Conservation (phyloP, 2,329 filamentous ascomycete species). For the Ascochyta pisi region DNA sequence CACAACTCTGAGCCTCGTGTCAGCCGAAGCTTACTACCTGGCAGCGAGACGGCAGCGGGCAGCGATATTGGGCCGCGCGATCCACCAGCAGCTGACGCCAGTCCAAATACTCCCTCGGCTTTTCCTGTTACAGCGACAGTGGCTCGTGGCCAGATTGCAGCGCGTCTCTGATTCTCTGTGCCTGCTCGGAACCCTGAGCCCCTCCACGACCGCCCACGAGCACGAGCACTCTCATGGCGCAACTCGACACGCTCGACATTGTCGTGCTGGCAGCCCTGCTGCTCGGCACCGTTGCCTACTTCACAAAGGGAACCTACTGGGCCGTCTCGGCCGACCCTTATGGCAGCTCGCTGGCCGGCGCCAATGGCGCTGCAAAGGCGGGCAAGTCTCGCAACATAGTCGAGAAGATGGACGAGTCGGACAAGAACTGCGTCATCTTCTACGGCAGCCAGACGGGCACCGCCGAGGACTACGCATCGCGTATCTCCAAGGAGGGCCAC, state of each 20-base stretch:
- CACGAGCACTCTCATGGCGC: slow-evolving; percentile 72
- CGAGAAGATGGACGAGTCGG: slow-evolving; percentile 93
- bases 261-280: slow-evolving; percentile 87
- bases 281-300: slow-evolving; percentile 88
- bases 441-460: slow-evolving; percentile 99
- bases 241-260: slow-evolving; percentile 95
- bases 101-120: slow-evolving; percentile 39
- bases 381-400: slow-evolving; percentile 90
- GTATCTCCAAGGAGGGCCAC: slow-evolving; percentile 95
- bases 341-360: slow-evolving; percentile 73
- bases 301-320: slow-evolving; percentile 97
- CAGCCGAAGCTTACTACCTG: not conserved
- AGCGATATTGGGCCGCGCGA: slow-evolving; percentile 15
- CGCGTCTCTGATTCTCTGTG: slow-evolving; percentile 19
- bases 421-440: slow-evolving; percentile 98
- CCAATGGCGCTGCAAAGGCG: slow-evolving; percentile 70
- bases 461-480: slow-evolving; percentile 95
- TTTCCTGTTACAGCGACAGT: slow-evolving; percentile 33
- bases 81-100: slow-evolving; percentile 27
- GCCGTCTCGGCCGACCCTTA: slow-evolving; percentile 88
- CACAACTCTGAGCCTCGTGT: slow-evolving; percentile 1
- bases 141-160: slow-evolving; percentile 30
- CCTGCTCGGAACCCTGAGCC: slow-evolving; percentile 13
- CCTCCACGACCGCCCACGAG: slow-evolving; percentile 25
- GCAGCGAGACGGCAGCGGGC: not conserved